A percentile compares a stretch with the other conserved stretches of the same genome.
Conservation (phyloP, 768 basidiomycete species). For the Hericium erinaceus region DNA sequence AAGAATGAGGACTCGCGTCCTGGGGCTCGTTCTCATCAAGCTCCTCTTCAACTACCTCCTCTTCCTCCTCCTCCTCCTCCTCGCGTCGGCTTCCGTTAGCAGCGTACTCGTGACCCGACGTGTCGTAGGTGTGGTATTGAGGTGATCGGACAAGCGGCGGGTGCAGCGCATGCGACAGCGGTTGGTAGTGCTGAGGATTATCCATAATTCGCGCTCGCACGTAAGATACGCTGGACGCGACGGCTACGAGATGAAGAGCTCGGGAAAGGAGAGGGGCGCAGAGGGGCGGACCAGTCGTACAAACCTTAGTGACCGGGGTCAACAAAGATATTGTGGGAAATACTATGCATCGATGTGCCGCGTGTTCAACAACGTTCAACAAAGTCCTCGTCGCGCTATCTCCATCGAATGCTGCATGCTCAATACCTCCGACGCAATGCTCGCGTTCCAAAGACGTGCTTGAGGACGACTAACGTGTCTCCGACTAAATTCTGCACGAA, state of each 20-base stretch:
- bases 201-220: constrained; percentile 34
- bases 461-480: no score
- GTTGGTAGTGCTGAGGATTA: constrained; percentile 74
- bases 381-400: not conserved
- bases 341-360: constrained; percentile 11
- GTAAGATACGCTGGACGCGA: constrained; percentile 6
- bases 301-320: constrained; percentile 5
- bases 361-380: constrained; percentile 7
- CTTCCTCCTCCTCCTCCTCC: constrained; percentile 67
- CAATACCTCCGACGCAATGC: no score
- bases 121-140: constrained; percentile 17
- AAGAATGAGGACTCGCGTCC: constrained; percentile 23
- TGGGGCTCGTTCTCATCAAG: constrained; percentile 30
- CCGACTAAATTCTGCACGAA: no score
- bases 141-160: constrained; percentile 32
- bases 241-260: constrained; percentile 1
- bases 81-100: constrained; percentile 31
- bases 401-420: no score
- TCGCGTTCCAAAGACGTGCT: no score
- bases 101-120: constrained; percentile 14
- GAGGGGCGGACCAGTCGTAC: constrained; percentile 5
- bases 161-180: constrained; percentile 69
- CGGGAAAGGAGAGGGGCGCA: constrained; percentile 6
- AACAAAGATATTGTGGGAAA: constrained; percentile 15
- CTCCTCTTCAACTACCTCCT: constrained; percentile 64